A percentile compares a stretch with the other conserved stretches of the same genome.
Conservation (phyloP, 805 yeast species). For the Barnettozyma pratensis region DNA sequence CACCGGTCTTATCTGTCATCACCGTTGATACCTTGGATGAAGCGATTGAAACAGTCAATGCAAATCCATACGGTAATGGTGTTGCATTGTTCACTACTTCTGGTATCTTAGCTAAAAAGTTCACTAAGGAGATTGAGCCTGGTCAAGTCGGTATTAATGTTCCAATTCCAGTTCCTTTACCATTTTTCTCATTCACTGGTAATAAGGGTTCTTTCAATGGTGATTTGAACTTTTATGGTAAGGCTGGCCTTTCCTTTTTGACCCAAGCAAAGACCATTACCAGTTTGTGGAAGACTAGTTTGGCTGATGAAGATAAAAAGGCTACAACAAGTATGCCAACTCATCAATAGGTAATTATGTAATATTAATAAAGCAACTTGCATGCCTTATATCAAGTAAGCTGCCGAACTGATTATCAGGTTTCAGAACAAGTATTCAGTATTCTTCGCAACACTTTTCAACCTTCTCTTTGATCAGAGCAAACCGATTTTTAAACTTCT, state of each 20-base stretch:
- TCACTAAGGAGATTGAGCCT: conserved; percentile 61
- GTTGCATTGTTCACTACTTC: conserved; percentile 64
- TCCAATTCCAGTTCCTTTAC: conserved; percentile 77
- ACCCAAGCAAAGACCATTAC: conserved; percentile 77
- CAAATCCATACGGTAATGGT: conserved; percentile 66
- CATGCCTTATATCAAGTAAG: too few relatives aligned
- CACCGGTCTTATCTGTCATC: conserved; percentile 63
- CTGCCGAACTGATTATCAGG: too few relatives aligned
- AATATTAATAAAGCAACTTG: too few relatives aligned
- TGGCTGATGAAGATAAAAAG: conserved; percentile 38
- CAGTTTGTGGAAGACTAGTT: conserved; percentile 55
- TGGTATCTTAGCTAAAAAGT: conserved; percentile 66
- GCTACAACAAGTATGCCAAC: conserved; percentile 69
- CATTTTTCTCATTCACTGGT: conserved; percentile 79
- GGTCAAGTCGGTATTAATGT: conserved; percentile 79
- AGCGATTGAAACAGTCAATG: conserved; percentile 60
- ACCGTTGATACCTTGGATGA: conserved; percentile 65
- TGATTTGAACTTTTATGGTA: conserved; percentile 75
- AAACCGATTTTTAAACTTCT: too few relatives aligned
- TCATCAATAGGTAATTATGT: conserved; percentile 32
- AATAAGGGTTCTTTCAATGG: conserved; percentile 72
- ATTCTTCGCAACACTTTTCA: too few relatives aligned
- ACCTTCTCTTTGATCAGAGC: too few relatives aligned
- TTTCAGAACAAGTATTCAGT: too few relatives aligned
- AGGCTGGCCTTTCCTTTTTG: conserved; percentile 66